These are phyloP conservation scores for Colletotrichum sp. DNA, from an alignment of 2,329 filamentous ascomycete genomes.

Conservation along the genomic window DNA sequence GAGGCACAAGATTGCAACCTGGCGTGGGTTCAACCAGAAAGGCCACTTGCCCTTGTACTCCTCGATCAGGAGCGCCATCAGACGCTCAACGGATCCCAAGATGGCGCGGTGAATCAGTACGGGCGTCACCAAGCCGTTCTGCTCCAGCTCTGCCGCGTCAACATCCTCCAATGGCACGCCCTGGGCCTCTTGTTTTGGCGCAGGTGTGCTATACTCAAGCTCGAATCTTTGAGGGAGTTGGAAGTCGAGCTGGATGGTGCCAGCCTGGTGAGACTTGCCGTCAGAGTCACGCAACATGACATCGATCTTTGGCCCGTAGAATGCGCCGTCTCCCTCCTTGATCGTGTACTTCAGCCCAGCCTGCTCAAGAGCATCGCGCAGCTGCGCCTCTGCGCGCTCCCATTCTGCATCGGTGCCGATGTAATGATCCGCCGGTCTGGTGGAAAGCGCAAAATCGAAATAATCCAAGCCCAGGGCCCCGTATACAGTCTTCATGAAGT, in stretches of 20 bases:
- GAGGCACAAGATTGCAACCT: slow-evolving; percentile 76
- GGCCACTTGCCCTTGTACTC: slow-evolving; percentile 82
- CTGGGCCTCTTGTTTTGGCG: slow-evolving; percentile 64
- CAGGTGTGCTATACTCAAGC: slow-evolving; percentile 75
- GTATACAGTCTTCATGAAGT: slow-evolving; percentile 78
- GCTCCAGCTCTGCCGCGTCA: slow-evolving; percentile 32
- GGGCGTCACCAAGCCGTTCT: slow-evolving; percentile 65
- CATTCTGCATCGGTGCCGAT: slow-evolving; percentile 76
- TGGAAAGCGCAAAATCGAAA: slow-evolving; percentile 80
- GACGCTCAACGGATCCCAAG: slow-evolving; percentile 81
- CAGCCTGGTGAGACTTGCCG: slow-evolving; percentile 87
- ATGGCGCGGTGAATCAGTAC: slow-evolving; percentile 88
- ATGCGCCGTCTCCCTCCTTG: slow-evolving; percentile 84
- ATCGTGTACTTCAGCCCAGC: slow-evolving; percentile 76
- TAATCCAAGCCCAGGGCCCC: slow-evolving; percentile 71
- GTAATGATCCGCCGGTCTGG: slow-evolving; percentile 75
- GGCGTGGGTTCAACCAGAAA: slow-evolving; percentile 86
- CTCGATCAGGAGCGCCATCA: slow-evolving; percentile 86
- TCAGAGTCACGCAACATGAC: slow-evolving; percentile 80
- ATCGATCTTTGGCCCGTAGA: slow-evolving; percentile 93
- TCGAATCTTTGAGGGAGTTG: slow-evolving; percentile 85
- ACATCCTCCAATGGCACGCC: slow-evolving; percentile 47
- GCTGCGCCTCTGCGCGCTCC: slow-evolving; percentile 47
- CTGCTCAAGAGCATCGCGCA: slow-evolving; percentile 56
- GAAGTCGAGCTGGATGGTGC: slow-evolving; percentile 89